A percentile compares a stretch with the other conserved stretches of the same genome.
These are phyloP conservation scores for Lichtheimia ornata DNA, from an alignment of 371 early-diverging fungal genomes.

Conservation along the genomic window DNA sequence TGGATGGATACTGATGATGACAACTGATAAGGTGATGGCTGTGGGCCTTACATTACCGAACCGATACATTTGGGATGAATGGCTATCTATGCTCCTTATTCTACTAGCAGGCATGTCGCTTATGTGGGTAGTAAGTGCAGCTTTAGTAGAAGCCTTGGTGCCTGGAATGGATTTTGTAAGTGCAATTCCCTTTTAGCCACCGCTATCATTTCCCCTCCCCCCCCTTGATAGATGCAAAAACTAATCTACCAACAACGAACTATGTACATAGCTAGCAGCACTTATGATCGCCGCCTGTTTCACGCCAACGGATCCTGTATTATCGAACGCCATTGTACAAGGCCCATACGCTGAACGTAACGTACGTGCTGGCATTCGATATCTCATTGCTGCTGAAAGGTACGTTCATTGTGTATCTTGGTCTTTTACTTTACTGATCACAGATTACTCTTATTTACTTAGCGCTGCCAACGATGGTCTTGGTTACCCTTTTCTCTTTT, in stretches of 20 bases:
- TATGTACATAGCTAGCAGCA: constrained; percentile 33
- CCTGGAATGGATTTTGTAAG: constrained; percentile 40
- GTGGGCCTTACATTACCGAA: background rate
- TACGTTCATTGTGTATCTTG: constrained; percentile 4
- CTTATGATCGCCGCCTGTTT: constrained; percentile 50
- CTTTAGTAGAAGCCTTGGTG: constrained; percentile 35
- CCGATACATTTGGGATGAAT: constrained; percentile 26
- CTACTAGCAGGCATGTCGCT: constrained; percentile 78
- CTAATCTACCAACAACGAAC: background rate
- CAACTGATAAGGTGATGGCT: background rate
- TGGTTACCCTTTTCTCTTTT: constrained; percentile 86
- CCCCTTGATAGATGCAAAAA: too few species aligned
- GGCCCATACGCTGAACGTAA: constrained; percentile 93
- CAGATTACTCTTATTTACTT: constrained; percentile 46
- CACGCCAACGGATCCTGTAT: constrained; percentile 59
- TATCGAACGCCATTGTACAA: constrained; percentile 92
- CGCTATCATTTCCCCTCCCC: too few species aligned
- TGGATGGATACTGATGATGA: too few species aligned
- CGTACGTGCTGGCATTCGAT: constrained; percentile 79
- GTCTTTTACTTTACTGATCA: constrained; percentile 58
- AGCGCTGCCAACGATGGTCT: constrained; percentile 84
- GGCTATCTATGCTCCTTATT: constrained; percentile 62
- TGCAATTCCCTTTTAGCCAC: background rate
- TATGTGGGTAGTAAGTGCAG: constrained; percentile 58
- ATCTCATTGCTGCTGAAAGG: constrained; percentile 84